These are phyloP conservation scores for Chaetomiaceae sp. DNA, from an alignment of 2,329 filamentous ascomycete genomes.

Conservation along the genomic window DNA sequence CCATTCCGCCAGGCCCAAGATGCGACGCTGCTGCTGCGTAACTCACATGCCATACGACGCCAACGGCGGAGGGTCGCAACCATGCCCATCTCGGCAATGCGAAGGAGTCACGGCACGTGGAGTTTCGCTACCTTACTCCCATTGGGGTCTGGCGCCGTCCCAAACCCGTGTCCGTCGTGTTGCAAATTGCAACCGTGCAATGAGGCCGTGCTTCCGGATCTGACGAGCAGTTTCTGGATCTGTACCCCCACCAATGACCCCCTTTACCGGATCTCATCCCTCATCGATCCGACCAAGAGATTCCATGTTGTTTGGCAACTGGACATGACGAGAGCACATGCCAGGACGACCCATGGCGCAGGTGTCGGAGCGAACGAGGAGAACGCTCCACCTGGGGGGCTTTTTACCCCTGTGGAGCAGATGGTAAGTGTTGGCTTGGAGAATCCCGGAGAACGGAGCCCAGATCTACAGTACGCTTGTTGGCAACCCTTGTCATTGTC, in stretches of 20 bases:
- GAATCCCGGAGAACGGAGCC: not conserved
- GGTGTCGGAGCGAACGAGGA: not conserved
- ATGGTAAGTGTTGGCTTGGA: not conserved
- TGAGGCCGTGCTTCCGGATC: constrained; percentile 7
- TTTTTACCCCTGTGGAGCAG: not conserved
- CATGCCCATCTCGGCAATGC: constrained; percentile 7
- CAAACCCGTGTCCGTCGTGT: not conserved
- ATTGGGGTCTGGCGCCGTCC: constrained; percentile 5
- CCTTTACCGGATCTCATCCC: not conserved
- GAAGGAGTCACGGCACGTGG: constrained; percentile 15
- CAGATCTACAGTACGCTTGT: constrained; percentile 13
- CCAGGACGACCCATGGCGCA: too few relatives aligned
- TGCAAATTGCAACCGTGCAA: not conserved
- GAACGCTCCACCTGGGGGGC: not conserved
- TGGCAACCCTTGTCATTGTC: not conserved
- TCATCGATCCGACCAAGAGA: not conserved
- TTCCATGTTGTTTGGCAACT: not conserved
- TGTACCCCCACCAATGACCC: not conserved
- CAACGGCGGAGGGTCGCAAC: constrained; percentile 13
- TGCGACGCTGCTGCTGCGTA: constrained; percentile 7
- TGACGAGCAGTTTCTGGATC: not conserved
- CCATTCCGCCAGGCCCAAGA: constrained; percentile 5
- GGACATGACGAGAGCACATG: not conserved
- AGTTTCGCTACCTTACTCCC: constrained; percentile 11
- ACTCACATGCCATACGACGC: constrained; percentile 7